Evolutionary conservation across 495 filamentous ascomycete species (phyloP).

Genomic region (Astrocystis sublimbata): DNA sequence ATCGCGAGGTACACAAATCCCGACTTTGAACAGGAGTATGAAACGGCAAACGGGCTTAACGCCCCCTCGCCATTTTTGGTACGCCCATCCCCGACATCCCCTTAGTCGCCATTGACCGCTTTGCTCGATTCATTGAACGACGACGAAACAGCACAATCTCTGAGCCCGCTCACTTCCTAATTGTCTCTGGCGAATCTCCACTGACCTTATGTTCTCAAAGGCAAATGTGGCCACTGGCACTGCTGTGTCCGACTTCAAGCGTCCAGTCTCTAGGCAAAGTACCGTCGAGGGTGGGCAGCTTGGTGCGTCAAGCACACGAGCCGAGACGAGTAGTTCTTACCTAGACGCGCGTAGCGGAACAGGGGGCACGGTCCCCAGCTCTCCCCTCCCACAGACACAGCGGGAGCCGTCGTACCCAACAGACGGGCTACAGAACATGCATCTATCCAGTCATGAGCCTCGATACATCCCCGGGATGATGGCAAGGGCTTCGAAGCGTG

Average conservation of each 20-base stretch:
- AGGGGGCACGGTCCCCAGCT: neutral
- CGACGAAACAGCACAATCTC: no score
- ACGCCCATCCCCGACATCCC: neutral
- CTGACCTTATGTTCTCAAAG: constrained; percentile 27
- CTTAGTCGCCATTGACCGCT: neutral
- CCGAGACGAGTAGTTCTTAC: constrained; percentile 26
- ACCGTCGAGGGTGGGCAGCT: constrained; percentile 17
- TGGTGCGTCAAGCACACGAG: constrained; percentile 24
- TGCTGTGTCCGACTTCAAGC: constrained; percentile 23
- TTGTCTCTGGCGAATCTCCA: neutral
- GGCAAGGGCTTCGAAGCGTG: constrained; percentile 56
- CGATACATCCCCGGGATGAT: constrained; percentile 73
- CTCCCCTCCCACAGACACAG: constrained; percentile 6
- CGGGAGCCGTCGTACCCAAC: constrained; percentile 25
- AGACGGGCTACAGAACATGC: constrained; percentile 29
- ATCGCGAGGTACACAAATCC: constrained; percentile 49
- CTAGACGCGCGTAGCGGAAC: constrained; percentile 19
- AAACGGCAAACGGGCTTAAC: constrained; percentile 12
- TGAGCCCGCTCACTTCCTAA: neutral
- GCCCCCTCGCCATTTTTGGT: neutral
- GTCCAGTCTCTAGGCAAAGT: constrained; percentile 21
- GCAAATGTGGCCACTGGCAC: constrained; percentile 24
- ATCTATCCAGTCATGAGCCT: constrained; percentile 61
- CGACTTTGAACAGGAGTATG: constrained; percentile 22
- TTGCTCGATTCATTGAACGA: no score